phyloP scores from a whole-genome alignment of 805 yeast species.

The Candida insectalens region DNA sequence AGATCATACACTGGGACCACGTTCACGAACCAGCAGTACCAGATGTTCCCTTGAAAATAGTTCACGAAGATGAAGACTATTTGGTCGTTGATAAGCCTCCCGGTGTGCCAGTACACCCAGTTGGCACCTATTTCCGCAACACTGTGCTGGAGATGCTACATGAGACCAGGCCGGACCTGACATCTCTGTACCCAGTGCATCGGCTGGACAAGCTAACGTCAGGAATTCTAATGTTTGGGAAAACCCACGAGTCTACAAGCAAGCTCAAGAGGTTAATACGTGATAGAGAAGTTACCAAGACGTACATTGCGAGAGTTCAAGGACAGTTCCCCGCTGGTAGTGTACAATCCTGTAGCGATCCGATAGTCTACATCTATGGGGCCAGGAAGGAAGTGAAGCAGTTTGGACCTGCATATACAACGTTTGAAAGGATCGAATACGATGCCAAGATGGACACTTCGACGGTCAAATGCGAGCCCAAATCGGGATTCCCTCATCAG shows the following conservation, averaged over 20 bases:
- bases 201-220: conserved; percentile 41
- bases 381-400: conserved; percentile 12
- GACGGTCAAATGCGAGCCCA: conserved; percentile 33
- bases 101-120: conserved; percentile 48
- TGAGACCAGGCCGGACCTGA: not conserved
- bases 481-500: conserved; percentile 45
- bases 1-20: conserved; percentile 25
- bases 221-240: conserved; percentile 36
- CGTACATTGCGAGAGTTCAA: conserved; percentile 32
- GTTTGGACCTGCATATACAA: conserved; percentile 12
- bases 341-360: conserved; percentile 24
- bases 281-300: conserved; percentile 17
- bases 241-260: conserved; percentile 10
- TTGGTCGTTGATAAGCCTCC: conserved; percentile 41
- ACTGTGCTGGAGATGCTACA: conserved; percentile 33
- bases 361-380: conserved; percentile 21
- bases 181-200: conserved; percentile 27
- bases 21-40: conserved; percentile 36
- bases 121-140: conserved; percentile 33
- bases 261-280: conserved; percentile 1
- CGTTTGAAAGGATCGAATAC: conserved; percentile 17
- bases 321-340: conserved; percentile 27
- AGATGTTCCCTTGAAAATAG: conserved; percentile 10
- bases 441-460: conserved; percentile 22
- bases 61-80: conserved; percentile 28